Evolutionary conservation across 768 basidiomycete genomes (phyloP).

Genomic region (Lentinula boryana): DNA sequence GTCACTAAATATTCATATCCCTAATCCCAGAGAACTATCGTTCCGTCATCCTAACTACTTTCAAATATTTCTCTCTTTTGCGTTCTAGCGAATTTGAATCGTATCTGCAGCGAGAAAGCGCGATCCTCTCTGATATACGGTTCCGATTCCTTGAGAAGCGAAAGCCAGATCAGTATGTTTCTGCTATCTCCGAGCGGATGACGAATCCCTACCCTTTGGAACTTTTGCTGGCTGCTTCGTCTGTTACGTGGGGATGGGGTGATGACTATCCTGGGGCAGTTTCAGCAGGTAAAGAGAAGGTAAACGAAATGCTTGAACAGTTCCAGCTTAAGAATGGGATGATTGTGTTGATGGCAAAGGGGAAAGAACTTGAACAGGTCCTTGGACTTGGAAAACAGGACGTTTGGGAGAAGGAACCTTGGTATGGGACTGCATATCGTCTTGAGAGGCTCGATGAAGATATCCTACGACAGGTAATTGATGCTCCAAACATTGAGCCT

Average conservation of each 20-base stretch:
- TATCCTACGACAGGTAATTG: constrained; percentile 49
- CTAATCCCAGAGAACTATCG: constrained; percentile 63
- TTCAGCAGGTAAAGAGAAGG: constrained; percentile 39
- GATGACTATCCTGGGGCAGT: constrained; percentile 26
- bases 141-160: constrained; percentile 89
- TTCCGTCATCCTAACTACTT: constrained; percentile 59
- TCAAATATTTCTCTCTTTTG: constrained; percentile 75
- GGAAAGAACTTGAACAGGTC: constrained; percentile 60
- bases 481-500: not conserved
- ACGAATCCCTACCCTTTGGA: constrained; percentile 78
- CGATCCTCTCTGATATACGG: constrained; percentile 60
- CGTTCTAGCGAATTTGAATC: constrained; percentile 52
- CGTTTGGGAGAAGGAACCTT: constrained; percentile 73
- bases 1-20: constrained; percentile 5
- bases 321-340: constrained; percentile 57
- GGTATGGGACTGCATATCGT: constrained; percentile 87
- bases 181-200: constrained; percentile 70
- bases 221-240: constrained; percentile 63
- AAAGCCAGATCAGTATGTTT: constrained; percentile 74
- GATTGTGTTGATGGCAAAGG: constrained; percentile 75
- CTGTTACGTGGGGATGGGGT: constrained; percentile 72
- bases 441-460: constrained; percentile 64
- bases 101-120: constrained; percentile 75
- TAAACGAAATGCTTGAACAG: constrained; percentile 54
- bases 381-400: constrained; percentile 35